Percentiles rank a stretch among this genome's conserved stretches.
phyloP scores from a whole-genome alignment of 2,329 filamentous ascomycete genomes.

The Cladorrhinum sp. region DNA sequence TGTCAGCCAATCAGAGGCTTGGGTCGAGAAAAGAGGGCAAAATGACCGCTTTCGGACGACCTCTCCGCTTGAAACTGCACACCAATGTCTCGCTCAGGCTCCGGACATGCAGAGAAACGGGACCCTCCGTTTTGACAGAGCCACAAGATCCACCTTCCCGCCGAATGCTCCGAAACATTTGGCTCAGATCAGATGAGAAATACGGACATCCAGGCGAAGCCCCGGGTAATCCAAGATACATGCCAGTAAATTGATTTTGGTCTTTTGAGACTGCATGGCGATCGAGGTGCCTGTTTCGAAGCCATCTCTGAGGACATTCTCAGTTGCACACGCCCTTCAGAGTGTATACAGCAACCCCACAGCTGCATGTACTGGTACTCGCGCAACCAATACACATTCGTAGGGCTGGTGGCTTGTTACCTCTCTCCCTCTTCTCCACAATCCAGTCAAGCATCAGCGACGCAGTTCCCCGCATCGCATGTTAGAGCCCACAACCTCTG shows the following conservation, averaged over 20 bases:
- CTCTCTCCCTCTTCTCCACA: constrained; percentile 1
- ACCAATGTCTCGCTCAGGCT: not conserved
- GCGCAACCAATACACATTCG: not conserved
- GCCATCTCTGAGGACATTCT: not conserved
- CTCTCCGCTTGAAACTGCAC: constrained; percentile 5
- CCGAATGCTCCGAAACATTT: constrained; percentile 3
- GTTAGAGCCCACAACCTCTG: not conserved
- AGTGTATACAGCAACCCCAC: not conserved
- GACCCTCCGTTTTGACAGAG: constrained; percentile 2
- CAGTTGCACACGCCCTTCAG: not conserved
- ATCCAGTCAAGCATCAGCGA: not conserved
- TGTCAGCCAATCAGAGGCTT: not conserved
- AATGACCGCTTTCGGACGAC: constrained; percentile 4
- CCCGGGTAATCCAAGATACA: not conserved
- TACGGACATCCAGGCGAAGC: not conserved
- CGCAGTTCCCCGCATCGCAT: not conserved
- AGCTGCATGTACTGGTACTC: not conserved
- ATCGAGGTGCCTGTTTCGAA: not conserved
- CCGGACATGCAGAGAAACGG: not conserved
- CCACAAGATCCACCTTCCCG: not conserved
- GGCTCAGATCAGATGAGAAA: not conserved
- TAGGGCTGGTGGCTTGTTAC: constrained; percentile 11
- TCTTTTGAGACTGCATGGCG: not conserved
- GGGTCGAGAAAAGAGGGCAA: constrained; percentile 2
- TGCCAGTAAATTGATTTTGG: not conserved